These are phyloP conservation scores for Babjeviella inositovora DNA, from an alignment of 805 yeast genomes.

Conservation along the genomic window DNA sequence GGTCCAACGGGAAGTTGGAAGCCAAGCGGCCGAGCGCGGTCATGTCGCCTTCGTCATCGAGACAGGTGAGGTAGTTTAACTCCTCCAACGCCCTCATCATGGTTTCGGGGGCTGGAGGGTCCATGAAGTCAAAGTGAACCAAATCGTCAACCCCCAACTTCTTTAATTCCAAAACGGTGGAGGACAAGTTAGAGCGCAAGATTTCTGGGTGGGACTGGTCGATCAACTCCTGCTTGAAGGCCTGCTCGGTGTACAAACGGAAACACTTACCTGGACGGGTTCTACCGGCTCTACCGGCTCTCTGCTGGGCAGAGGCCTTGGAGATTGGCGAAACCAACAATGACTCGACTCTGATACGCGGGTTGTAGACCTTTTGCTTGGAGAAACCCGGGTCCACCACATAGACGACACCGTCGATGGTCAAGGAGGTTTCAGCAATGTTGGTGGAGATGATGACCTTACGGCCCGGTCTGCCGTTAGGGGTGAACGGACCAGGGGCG, in stretches of 20 bases:
- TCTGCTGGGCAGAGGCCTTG: constrained; percentile 93
- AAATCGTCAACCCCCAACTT: constrained; percentile 91
- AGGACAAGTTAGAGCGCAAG: constrained; percentile 75
- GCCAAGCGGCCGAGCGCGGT: constrained; percentile 85
- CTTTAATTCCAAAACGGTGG: constrained; percentile 84
- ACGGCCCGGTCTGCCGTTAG: constrained; percentile 85
- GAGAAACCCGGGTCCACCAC: constrained; percentile 97
- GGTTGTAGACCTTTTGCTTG: constrained; percentile 92
- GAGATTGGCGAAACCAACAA: constrained; percentile 90
- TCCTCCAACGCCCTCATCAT: constrained; percentile 99
- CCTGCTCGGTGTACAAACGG: constrained; percentile 92
- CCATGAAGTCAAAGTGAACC: constrained; percentile 97
- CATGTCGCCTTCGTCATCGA: constrained; percentile 82
- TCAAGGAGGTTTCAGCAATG: constrained; percentile 94
- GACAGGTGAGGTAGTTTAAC: constrained; percentile 75
- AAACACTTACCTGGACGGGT: constrained; percentile 97
- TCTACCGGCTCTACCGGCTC: constrained; percentile 99
- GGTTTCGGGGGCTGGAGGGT: constrained; percentile 98
- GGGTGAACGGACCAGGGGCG: constrained; percentile 61
- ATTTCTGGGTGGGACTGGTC: constrained; percentile 97
- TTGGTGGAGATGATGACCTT: constrained; percentile 87
- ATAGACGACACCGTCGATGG: constrained; percentile 94
- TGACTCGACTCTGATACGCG: constrained; percentile 90
- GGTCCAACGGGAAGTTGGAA: constrained; percentile 89
- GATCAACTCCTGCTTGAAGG: constrained; percentile 82